Evolutionary conservation across 1,284 basidiomycete species (phyloP), one percentile per base, ranked within the genome.

Genomic region (Hemileia vastatrix): DNA sequence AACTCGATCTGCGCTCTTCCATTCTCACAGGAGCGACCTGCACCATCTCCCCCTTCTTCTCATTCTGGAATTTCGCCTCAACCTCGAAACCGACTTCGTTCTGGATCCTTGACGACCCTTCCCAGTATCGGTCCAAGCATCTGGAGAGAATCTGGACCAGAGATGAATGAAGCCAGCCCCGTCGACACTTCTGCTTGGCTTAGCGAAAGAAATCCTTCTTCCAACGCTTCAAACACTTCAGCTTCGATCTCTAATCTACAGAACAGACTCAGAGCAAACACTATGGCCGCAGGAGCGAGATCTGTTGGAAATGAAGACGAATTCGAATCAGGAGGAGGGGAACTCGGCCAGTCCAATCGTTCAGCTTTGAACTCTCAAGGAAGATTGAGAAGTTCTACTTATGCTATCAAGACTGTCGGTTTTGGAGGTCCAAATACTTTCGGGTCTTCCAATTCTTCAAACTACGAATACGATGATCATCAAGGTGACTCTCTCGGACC

Each of bases 71-170:
- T 18, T n/a, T 6, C 23, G 9, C 31, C 31, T n/a, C 11, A 32
- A 50, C 23, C 48, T 50, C 11, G 48, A 50, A 57, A 63, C 40
- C 54, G 68, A 1, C 49, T 68, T 15, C 63, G 70, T 6, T 70
- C 70, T 9, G 67, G 69, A 40, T 69, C 68, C 1, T 64, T 69
- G 33, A 68, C 66, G 27, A 27, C 27, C 3, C 31, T 67, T 1
- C 65, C 68, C 18, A 47, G 64, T 36, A 53, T 66, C 21, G 67
- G 70, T 24, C 31, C 48, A 13, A 24, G 23, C 48, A 50, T 50
- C n/a, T 32, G 23, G 23, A 24, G 31, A 32, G 23, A 32, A 18
- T 32, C 31, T 24, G 23, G 48, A 24, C 13, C 48, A 15, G 31
- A 50, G 23, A 50, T 32, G n/a, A 24, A 9, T 24, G 11, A 24